A percentile compares a stretch with the other conserved stretches of the same genome.
Evolutionary conservation across 1,139 yeast genomes (phyloP).

Genomic region (Oligophagozyma castellii): DNA sequence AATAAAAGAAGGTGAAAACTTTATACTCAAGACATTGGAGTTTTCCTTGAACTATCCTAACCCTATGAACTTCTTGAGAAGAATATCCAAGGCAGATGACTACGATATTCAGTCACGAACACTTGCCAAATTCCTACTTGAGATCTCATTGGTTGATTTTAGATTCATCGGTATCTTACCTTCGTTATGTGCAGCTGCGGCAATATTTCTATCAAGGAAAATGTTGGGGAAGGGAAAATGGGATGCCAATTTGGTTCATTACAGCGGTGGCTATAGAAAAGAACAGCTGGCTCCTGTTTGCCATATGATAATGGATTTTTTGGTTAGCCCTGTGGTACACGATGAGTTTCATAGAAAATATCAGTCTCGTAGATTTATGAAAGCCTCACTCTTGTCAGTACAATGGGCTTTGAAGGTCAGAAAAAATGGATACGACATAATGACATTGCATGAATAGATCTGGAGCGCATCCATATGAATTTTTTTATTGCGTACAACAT

Average conservation of each 20-base stretch:
- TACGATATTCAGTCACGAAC: conserved; percentile 89
- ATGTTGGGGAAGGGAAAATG: conserved; percentile 64
- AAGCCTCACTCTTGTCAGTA: conserved; percentile 77
- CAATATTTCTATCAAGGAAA: conserved; percentile 77
- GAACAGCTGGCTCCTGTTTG: conserved; percentile 60
- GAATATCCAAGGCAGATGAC: conserved; percentile 91
- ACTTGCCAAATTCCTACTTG: conserved; percentile 77
- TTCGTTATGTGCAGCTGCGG: conserved; percentile 77
- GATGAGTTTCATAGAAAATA: conserved; percentile 92
- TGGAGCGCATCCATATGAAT: too few relatives aligned
- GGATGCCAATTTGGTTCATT: conserved; percentile 76
- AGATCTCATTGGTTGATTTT: conserved; percentile 70
- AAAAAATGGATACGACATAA: conserved; percentile 26
- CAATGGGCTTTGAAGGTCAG: conserved; percentile 67
- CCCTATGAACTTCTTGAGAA: conserved; percentile 85
- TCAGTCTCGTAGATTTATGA: conserved; percentile 82
- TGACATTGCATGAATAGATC: conserved; percentile 24
- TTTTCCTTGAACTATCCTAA: conserved; percentile 82
- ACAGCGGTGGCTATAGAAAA: conserved; percentile 82
- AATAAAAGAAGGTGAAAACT: conserved; percentile 76
- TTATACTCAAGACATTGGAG: conserved; percentile 58
- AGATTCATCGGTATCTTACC: conserved; percentile 70
- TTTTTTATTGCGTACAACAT: too few relatives aligned
- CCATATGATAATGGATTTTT: conserved; percentile 61
- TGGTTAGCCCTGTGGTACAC: conserved; percentile 74